A percentile compares a stretch with the other conserved stretches of the same genome.
phyloP scores from a whole-genome alignment of 345 rosid species.

The Draba incana region DNA sequence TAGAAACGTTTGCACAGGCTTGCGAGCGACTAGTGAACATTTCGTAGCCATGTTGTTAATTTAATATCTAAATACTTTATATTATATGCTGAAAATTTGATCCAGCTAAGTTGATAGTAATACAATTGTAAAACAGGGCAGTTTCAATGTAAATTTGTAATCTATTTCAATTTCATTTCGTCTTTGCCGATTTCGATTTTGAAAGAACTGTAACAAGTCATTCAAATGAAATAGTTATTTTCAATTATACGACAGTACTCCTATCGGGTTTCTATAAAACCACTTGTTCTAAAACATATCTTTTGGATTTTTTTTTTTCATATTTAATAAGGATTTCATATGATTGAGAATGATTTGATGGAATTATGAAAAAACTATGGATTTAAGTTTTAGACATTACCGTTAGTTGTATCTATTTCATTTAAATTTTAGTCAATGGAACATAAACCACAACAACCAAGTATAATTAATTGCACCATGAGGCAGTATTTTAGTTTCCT shows the following conservation, averaged over 20 bases:
- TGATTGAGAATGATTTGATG: conserved; percentile 14
- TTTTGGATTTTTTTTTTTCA: not conserved
- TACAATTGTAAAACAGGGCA: conserved; percentile 22
- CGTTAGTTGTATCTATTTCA: conserved; percentile 20
- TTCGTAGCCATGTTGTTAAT: conserved; percentile 25
- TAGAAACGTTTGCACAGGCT: conserved; percentile 29
- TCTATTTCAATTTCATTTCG: not conserved
- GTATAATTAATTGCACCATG: conserved; percentile 28
- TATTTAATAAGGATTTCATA: conserved; percentile 23
- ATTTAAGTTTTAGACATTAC: conserved; percentile 10
- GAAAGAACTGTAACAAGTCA: conserved; percentile 16
- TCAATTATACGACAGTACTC: conserved; percentile 4
- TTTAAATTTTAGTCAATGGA: conserved; percentile 19
- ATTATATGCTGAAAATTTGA: conserved; percentile 14
- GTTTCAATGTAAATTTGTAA: conserved; percentile 12
- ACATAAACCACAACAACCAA: conserved; percentile 39
- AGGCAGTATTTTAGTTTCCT: conserved; percentile 4
- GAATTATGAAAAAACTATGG: not conserved
- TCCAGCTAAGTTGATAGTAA: conserved; percentile 34
- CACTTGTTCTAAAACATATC: conserved; percentile 4
- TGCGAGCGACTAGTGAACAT: conserved; percentile 41
- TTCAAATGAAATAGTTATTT: not conserved
- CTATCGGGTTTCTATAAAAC: not conserved
- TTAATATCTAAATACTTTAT: not conserved
- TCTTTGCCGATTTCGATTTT: not conserved